Evolutionary conservation across 352 stramenopile genomes (phyloP).

Genomic region (Blastocystis sp.): DNA sequence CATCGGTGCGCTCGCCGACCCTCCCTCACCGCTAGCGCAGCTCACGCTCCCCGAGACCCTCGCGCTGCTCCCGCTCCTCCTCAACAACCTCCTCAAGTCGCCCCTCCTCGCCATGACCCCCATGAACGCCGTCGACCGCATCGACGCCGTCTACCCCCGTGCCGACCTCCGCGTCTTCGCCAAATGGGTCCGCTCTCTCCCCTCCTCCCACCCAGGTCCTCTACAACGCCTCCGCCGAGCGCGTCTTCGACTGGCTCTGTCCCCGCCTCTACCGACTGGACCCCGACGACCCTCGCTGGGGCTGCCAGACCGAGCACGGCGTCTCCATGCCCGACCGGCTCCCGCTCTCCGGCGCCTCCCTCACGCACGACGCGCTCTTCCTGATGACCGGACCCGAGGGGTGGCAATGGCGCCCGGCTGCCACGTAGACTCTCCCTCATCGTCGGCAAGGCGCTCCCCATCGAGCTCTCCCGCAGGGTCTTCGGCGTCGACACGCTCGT

Average conservation of each 20-base stretch:
- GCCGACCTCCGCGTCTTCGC: not conserved
- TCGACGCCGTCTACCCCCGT: conserved; percentile 13
- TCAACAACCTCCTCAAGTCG: conserved; percentile 1
- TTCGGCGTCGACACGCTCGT: conserved; percentile 9
- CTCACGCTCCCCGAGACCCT: not conserved
- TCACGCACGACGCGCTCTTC: not conserved
- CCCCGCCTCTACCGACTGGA: conserved; percentile 11
- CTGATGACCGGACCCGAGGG: not conserved
- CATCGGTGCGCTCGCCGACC: not conserved
- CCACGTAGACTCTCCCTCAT: not conserved
- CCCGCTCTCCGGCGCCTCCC: not conserved
- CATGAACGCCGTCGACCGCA: not conserved
- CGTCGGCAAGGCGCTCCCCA: not conserved
- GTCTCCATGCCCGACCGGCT: conserved; percentile 1
- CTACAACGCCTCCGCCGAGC: not conserved
- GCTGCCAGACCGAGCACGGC: not conserved
- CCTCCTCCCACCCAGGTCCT: not conserved
- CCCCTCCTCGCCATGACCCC: conserved; percentile 2
- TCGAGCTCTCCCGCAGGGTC: not conserved
- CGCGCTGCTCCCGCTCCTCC: not conserved
- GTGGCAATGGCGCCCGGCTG: not conserved
- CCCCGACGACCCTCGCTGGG: not conserved
- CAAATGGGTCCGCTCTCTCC: not conserved
- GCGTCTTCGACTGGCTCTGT: conserved; percentile 2
- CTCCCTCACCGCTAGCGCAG: not conserved